Conservation (phyloP, 768 basidiomycete genomes). For the Mrakia hoshinonis region DNA sequence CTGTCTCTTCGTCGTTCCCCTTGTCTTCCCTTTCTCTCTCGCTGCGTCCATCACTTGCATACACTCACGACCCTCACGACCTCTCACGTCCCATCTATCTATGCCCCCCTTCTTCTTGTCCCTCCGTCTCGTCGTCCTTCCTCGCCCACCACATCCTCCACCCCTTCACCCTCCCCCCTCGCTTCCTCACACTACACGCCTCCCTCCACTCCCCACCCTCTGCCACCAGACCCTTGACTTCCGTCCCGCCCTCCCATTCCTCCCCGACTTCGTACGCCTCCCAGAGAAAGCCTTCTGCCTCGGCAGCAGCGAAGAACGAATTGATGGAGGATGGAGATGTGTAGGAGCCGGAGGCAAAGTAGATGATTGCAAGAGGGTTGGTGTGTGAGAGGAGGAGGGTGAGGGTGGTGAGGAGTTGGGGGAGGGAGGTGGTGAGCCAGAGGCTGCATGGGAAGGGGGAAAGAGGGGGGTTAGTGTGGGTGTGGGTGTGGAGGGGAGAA, state of each 20-base stretch:
- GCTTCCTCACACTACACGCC: not conserved
- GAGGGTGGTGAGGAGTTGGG: not conserved
- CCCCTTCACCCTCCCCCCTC: constrained; percentile 5
- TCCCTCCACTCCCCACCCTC: not conserved
- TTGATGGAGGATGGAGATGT: not conserved
- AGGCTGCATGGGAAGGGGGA: not conserved
- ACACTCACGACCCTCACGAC: not conserved
- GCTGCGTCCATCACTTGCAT: not conserved
- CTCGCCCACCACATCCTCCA: not conserved
- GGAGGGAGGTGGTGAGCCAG: constrained; percentile 7
- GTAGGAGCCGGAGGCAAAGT: not conserved
- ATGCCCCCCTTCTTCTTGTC: not conserved
- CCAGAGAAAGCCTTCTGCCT: not conserved
- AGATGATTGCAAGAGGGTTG: not conserved
- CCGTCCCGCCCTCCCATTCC: not conserved
- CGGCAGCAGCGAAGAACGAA: not conserved
- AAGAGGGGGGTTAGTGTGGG: not conserved
- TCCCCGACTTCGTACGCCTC: not conserved
- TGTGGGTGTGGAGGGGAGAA: not conserved
- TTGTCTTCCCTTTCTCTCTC: not conserved
- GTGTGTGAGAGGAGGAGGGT: not conserved
- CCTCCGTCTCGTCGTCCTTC: no score
- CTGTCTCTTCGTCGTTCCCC: not conserved
- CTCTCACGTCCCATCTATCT: not conserved
- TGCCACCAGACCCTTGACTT: not conserved